phyloP scores from a whole-genome alignment of 1,139 yeast genomes.

The Yamadazyma triangularis region DNA sequence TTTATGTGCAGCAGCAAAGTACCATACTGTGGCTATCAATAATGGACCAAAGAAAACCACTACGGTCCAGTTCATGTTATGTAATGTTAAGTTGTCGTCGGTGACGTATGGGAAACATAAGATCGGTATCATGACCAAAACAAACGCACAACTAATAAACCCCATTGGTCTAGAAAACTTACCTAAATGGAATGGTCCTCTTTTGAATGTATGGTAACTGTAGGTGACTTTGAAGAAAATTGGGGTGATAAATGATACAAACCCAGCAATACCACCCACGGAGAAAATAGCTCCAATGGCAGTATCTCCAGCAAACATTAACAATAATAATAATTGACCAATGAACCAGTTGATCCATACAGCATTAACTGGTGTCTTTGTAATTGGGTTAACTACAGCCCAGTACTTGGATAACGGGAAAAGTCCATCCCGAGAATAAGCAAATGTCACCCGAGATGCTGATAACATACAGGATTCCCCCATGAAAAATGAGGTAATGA shows the following conservation, averaged over 20 bases:
- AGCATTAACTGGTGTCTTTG: conserved; percentile 68
- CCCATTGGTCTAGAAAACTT: conserved; percentile 47
- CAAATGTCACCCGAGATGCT: conserved; percentile 64
- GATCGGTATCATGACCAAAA: conserved; percentile 59
- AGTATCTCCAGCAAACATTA: conserved; percentile 63
- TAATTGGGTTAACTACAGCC: conserved; percentile 48
- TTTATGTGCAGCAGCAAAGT: conserved; percentile 52
- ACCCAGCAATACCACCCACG: conserved; percentile 72
- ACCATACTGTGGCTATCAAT: conserved; percentile 51
- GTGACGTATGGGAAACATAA: conserved; percentile 58
- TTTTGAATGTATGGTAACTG: conserved; percentile 49
- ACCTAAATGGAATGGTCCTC: conserved; percentile 74
- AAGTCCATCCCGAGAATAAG: conserved; percentile 68
- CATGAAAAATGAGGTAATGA: conserved; percentile 60
- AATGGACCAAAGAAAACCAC: conserved; percentile 66
- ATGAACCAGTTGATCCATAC: conserved; percentile 60
- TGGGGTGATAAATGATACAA: conserved; percentile 68
- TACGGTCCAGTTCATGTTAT: conserved; percentile 66
- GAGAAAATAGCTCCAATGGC: conserved; percentile 76
- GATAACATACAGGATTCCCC: conserved; percentile 69
- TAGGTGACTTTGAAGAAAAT: conserved; percentile 57
- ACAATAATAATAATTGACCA: conserved; percentile 53
- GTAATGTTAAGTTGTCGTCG: conserved; percentile 45
- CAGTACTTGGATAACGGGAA: conserved; percentile 57
- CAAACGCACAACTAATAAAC: conserved; percentile 34